Evolutionary conservation across 1,284 basidiomycete species (phyloP).

Genomic region (Pyrrhoderma lamaoense): DNA sequence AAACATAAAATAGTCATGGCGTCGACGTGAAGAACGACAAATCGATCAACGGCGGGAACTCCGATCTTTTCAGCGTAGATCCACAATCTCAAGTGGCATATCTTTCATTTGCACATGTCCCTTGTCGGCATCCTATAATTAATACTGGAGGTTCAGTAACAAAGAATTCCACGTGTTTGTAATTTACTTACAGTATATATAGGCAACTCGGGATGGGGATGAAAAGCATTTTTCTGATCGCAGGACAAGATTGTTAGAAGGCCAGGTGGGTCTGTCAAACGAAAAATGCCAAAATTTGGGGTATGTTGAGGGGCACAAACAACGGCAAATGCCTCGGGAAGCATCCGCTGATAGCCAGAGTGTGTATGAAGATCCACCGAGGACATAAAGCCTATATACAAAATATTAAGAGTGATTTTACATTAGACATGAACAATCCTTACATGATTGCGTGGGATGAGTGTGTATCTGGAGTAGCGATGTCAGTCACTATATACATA

Average conservation of each 20-base stretch:
- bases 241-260: constrained; percentile 65
- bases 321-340: constrained; percentile 86
- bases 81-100: constrained; percentile 61
- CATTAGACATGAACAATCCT: constrained; percentile 23
- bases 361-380: constrained; percentile 87
- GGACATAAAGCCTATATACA: constrained; percentile 67
- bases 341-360: constrained; percentile 77
- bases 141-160: neutral
- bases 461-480: constrained; percentile 68
- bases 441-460: constrained; percentile 83
- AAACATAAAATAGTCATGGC: too few species aligned
- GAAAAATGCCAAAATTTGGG: constrained; percentile 81
- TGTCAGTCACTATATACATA: constrained; percentile 6
- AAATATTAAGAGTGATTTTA: neutral
- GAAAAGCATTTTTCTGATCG: constrained; percentile 66
- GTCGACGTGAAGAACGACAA: too few species aligned
- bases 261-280: constrained; percentile 79
- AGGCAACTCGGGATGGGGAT: constrained; percentile 73
- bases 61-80: constrained; percentile 52
- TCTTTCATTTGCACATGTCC: constrained; percentile 76
- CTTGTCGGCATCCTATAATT: constrained; percentile 70
- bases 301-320: constrained; percentile 78
- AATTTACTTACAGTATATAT: constrained; percentile 67
- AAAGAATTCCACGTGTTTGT: neutral
- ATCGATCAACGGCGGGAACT: too few species aligned